Evolutionary conservation across 305 asterid species (phyloP), one percentile per base, ranked within the genome.

Genomic region (Fraxinus latifolia): DNA sequence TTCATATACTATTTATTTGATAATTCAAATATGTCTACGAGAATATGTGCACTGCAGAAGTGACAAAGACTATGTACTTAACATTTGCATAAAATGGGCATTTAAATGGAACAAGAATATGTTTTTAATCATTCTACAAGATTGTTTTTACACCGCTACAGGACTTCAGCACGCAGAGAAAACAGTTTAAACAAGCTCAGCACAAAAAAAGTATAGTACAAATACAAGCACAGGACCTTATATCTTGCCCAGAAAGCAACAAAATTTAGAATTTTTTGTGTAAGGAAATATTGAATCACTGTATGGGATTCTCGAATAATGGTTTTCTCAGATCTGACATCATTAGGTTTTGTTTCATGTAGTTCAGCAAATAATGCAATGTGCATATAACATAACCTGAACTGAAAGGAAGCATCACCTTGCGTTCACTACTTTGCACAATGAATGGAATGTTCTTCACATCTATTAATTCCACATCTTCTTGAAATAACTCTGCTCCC

Each of bases 401-500:
- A 77, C 36, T 81, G 29, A 79, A 79, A 79, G 82, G 81, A 82
- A 80, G 80, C 60, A 80, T 91, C 91, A 96, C 99, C 99, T 91
- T 91, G 84, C 95, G 98, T 23, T 96, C 99, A 70, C 97, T 91
- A 84, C 98, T 96, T 86, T 86, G 92, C 78, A 96, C 91, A n/a
- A 93, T 91, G 87, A 96, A 96, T 79, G 99, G 98, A 2, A 91
- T 84, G 47, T 68, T 92, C 79, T 93, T 91, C 85, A 93, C 84
- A 92, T 96, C 99, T 79, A 96, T 42, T 71, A 90, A 91, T 84
- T 96, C 99, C 81, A 94, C 98, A 65, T 96, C 99, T 89, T 96
- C 99, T 89, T 92, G 99, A 90, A 86, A 83, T 82, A 96, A 86
- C 87, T 96, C 99, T 19, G 99, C 95, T 62, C 99, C 99, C 98